phyloP scores from a whole-genome alignment of 495 filamentous ascomycete genomes.

The Xylaria nigripes region DNA sequence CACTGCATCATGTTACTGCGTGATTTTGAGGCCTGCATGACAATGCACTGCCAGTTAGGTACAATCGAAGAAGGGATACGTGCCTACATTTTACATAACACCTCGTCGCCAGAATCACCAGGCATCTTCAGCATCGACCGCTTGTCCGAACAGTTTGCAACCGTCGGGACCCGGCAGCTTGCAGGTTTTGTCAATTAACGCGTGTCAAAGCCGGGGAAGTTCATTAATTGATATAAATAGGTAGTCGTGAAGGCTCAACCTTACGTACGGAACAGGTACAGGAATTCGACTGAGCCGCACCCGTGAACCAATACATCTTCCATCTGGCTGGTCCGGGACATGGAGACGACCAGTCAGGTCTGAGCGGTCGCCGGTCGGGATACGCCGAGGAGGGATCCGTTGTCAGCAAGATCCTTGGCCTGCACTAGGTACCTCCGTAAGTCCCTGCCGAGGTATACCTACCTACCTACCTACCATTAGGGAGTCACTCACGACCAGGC shows the following conservation, averaged over 20 bases:
- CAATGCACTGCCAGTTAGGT: not conserved
- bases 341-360: not conserved
- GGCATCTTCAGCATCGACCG: not conserved
- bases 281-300: not conserved
- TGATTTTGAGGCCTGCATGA: not conserved
- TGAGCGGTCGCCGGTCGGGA: no score
- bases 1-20: no score
- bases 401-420: no score
- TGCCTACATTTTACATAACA: not conserved
- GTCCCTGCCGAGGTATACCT: no score
- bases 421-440: no score
- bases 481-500: no score
- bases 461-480: no score
- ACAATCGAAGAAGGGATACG: not conserved
- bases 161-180: not conserved
- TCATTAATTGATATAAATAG: not conserved
- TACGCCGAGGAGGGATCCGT: no score
- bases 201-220: slow-evolving; percentile 3
- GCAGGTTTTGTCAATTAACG: not conserved
- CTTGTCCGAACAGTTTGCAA: not conserved
- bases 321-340: not conserved
- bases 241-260: no score
- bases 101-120: no score
- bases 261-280: no score
- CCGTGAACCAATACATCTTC: not conserved